Evolutionary conservation across 1,139 yeast species (phyloP).

Genomic region (Kodamaea sp.): DNA sequence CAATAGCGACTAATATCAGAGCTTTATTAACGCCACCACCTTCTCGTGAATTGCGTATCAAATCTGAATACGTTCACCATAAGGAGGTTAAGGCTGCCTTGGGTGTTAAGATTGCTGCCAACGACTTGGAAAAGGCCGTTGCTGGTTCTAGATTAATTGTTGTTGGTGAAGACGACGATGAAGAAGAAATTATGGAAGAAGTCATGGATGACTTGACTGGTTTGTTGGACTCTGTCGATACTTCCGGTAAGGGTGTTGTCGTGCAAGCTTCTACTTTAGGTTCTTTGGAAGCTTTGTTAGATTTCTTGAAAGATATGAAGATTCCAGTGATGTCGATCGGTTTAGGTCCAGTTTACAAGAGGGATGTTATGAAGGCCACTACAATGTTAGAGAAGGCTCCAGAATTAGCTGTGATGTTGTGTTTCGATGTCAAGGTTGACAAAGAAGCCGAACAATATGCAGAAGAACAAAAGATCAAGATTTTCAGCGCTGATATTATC

Average conservation of each 20-base stretch:
- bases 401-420: conserved; percentile 92
- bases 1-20: conserved; percentile 95
- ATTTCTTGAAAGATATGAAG: conserved; percentile 96
- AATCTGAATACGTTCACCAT: conserved; percentile 91
- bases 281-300: conserved; percentile 93
- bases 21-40: conserved; percentile 98
- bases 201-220: conserved; percentile 99
- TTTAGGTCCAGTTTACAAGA: conserved; percentile 94
- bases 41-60: conserved; percentile 89
- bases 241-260: conserved; percentile 92
- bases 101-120: conserved; percentile 98
- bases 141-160: conserved; percentile 96
- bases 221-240: conserved; percentile 88
- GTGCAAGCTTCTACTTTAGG: conserved; percentile 99
- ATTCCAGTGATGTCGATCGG: conserved; percentile 99
- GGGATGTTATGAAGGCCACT: conserved; percentile 96
- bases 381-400: conserved; percentile 97
- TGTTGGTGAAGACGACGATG: conserved; percentile 96
- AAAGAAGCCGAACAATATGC: conserved; percentile 99
- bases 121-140: conserved; percentile 95
- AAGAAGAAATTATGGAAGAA: conserved; percentile 95
- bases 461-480: conserved; percentile 82
- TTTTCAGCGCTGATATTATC: conserved; percentile 93
- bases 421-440: conserved; percentile 96
- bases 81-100: conserved; percentile 98